Conservation (phyloP, 2,329 filamentous ascomycete genomes). For the Graphiopsis chlorocephala region DNA sequence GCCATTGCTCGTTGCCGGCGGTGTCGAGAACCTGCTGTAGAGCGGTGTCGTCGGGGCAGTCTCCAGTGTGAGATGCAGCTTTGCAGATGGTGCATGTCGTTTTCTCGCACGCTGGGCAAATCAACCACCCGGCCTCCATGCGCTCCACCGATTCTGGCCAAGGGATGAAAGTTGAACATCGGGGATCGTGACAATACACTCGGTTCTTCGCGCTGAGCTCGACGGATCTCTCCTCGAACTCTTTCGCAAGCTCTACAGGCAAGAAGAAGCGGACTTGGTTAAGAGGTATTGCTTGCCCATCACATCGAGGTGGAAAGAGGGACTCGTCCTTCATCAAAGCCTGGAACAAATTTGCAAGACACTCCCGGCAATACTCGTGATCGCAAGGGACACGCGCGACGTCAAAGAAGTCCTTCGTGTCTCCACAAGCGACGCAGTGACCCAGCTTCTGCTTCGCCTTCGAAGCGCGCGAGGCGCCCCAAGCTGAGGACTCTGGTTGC, state of each 20-base stretch:
- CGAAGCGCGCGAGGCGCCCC: constrained; percentile 19
- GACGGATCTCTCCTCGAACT: constrained; percentile 45
- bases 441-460: constrained; percentile 8
- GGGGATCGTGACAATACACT: constrained; percentile 49
- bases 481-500: constrained; percentile 23
- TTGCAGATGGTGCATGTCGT: constrained; percentile 56
- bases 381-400: constrained; percentile 30
- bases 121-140: constrained; percentile 32
- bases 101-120: constrained; percentile 43
- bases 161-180: constrained; percentile 51
- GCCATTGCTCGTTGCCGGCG: constrained; percentile 50
- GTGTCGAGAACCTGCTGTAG: constrained; percentile 42
- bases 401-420: constrained; percentile 30
- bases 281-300: constrained; percentile 43
- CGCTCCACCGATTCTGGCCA: constrained; percentile 26
- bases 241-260: constrained; percentile 30
- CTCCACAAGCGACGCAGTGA: constrained; percentile 31
- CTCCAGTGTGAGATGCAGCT: constrained; percentile 40
- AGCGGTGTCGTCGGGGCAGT: constrained; percentile 48
- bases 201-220: constrained; percentile 50
- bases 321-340: constrained; percentile 48
- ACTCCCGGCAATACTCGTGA: constrained; percentile 53
- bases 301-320: constrained; percentile 57
- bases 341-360: constrained; percentile 47
- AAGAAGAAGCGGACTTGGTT: constrained; percentile 39